These are phyloP conservation scores for Epichloe hybrida DNA, from an alignment of 2,329 filamentous ascomycete species.

Conservation along the genomic window DNA sequence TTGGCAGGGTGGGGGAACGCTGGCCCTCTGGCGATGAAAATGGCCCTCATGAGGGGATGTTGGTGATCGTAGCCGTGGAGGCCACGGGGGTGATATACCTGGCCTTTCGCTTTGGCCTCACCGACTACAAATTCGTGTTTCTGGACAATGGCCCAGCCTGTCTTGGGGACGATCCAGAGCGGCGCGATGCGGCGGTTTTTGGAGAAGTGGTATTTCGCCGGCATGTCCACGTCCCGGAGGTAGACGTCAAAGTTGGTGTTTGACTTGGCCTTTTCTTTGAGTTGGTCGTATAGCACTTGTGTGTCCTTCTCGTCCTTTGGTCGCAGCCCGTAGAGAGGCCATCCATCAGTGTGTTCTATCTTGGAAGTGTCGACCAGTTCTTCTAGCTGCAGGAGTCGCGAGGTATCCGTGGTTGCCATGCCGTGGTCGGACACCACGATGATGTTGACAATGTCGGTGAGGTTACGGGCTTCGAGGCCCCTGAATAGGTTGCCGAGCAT, in stretches of 20 bases:
- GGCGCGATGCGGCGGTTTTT: conserved; percentile 84
- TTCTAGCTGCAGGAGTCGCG: conserved; percentile 76
- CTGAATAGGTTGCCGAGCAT: conserved; percentile 69
- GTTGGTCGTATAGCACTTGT: conserved; percentile 49
- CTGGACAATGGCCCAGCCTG: conserved; percentile 84
- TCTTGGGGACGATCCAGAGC: conserved; percentile 83
- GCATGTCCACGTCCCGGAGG: conserved; percentile 77
- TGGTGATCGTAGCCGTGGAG: conserved; percentile 93
- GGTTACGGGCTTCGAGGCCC: conserved; percentile 66
- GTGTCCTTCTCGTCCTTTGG: conserved; percentile 59
- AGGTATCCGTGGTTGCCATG: conserved; percentile 83
- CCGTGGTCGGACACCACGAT: conserved; percentile 96
- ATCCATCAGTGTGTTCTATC: conserved; percentile 79
- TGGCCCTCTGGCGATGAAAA: conserved; percentile 84
- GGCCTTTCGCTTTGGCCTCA: conserved; percentile 47
- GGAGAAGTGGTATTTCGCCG: conserved; percentile 79
- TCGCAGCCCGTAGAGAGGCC: conserved; percentile 82
- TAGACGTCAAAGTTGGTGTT: conserved; percentile 75
- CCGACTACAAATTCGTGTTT: conserved; percentile 63
- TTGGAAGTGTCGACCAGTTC: conserved; percentile 67
- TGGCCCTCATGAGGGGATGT: conserved; percentile 88
- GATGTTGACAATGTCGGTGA: conserved; percentile 83
- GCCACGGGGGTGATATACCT: conserved; percentile 66
- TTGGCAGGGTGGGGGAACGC: conserved; percentile 80
- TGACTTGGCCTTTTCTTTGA: conserved; percentile 40